A percentile compares a stretch with the other conserved stretches of the same genome.
These are phyloP conservation scores for Leccinum subtestaceum DNA, from an alignment of 768 basidiomycete species.

Conservation along the genomic window DNA sequence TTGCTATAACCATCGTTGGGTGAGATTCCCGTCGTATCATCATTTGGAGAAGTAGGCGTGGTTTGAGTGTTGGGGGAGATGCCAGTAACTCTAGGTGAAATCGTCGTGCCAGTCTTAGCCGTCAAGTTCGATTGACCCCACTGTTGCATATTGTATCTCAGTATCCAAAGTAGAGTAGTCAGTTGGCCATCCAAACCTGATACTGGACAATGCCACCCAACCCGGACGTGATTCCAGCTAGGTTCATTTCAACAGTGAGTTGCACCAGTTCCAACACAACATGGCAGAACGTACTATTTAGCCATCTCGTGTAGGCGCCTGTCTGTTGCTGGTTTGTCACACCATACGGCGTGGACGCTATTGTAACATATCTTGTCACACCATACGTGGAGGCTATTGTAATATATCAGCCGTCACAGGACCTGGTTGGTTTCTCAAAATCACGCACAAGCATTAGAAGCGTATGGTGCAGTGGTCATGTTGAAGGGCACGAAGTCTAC, in stretches of 20 bases:
- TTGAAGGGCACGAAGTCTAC: slow-evolving; percentile 64
- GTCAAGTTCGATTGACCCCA: slow-evolving; percentile 58
- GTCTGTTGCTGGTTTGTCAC: slow-evolving; percentile 53
- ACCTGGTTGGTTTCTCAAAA: neutral
- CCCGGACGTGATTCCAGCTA: slow-evolving; percentile 42
- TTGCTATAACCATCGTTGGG: slow-evolving; percentile 65
- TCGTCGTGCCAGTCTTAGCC: slow-evolving; percentile 42
- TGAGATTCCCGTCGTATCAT: slow-evolving; percentile 45
- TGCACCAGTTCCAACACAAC: neutral
- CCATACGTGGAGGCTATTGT: slow-evolving; percentile 34
- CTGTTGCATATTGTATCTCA: slow-evolving; percentile 31
- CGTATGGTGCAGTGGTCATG: slow-evolving; percentile 42
- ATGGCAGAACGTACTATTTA: slow-evolving; percentile 38
- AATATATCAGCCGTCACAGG: slow-evolving; percentile 3
- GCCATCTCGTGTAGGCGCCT: slow-evolving; percentile 54
- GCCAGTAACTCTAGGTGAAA: slow-evolving; percentile 33
- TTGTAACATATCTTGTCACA: slow-evolving; percentile 37
- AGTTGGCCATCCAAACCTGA: slow-evolving; percentile 24
- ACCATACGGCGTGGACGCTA: slow-evolving; percentile 36
- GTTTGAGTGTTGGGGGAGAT: slow-evolving; percentile 30
- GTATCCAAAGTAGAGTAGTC: neutral
- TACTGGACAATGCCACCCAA: slow-evolving; percentile 27
- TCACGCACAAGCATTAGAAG: slow-evolving; percentile 29
- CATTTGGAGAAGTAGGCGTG: slow-evolving; percentile 31
- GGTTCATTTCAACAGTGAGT: slow-evolving; percentile 8